Base-by-base conservation (phyloP, 441 rosid genomes). In the Breynia disticha region DNA sequence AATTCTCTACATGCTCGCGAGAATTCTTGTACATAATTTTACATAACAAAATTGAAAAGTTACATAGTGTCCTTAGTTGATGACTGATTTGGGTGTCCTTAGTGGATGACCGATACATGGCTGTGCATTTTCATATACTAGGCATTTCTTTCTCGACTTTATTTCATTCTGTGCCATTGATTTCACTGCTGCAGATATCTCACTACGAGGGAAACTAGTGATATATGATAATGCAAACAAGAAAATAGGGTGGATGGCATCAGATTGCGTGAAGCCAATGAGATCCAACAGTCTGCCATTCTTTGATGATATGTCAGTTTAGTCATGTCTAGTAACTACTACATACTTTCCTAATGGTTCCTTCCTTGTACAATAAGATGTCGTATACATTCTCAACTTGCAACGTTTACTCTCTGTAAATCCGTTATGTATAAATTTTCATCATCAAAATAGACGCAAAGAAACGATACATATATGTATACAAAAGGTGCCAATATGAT, bases 161-260 rank as follows among this genome's bases (percentile, higher is more conserved):
- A 18, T 28, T 48, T 32, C 41, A 4, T n/a, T 22, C 18, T 14
- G 2, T 39, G 46, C 20, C 64, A 42, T 53, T 47, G 17, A 53
- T 18, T 38, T 18, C 22, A 49, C 49, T 15, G 38, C 20, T 54
- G 55, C 80, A 88, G 98, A 85, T 64, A 61, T 91, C 57, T 87
- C 96, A 1, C 45, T 87, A 73, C 80, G 86, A 9, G 96, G 89
- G 43, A 74, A 74, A 61, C 50, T 87, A 75, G 76, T 87, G 39
- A 81, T 83, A 7, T 91, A 79, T 62, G 94, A 91, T 71, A 91
- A 87, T 19, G 80, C 68, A 39, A 76, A 87, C 19, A 71, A 67
- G 58, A 86, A 68, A 70, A 82, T 87, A 8, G 96, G 98, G 19
- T 91, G 96, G 96, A 52, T 37, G 42, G 52, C 57, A 16, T 83